phyloP scores from a whole-genome alignment of 306 rosid genomes.

The Calophaca sinica region DNA sequence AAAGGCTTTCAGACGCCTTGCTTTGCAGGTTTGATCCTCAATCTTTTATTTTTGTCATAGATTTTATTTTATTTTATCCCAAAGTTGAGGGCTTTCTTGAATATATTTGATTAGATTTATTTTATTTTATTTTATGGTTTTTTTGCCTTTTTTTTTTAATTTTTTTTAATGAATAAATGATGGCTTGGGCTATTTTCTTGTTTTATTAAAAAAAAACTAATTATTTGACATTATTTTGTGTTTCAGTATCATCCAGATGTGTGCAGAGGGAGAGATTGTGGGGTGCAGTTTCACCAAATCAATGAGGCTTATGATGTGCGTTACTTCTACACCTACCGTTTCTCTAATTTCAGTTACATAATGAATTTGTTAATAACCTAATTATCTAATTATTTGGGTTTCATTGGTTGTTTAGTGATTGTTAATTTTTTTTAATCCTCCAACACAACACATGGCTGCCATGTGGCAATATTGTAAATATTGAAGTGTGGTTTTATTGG shows the following conservation, averaged over 20 bases:
- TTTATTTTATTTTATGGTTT: not conserved
- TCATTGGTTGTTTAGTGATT: not conserved
- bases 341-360: not conserved
- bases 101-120: not conserved
- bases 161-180: not conserved
- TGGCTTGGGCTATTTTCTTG: not conserved
- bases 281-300: constrained; percentile 82
- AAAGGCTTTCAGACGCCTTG: constrained; percentile 88
- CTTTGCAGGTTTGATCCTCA: constrained; percentile 73
- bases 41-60: not conserved
- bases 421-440: not conserved
- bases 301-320: constrained; percentile 92
- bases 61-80: too few relatives aligned
- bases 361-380: not conserved
- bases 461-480: not conserved
- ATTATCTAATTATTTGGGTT: too few relatives aligned
- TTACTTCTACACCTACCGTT: not conserved
- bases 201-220: not conserved
- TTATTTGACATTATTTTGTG: not conserved
- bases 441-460: not conserved
- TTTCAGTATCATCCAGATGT: constrained; percentile 96
- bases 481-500: too few relatives aligned
- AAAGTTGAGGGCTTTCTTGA: not conserved
- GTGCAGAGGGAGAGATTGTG: constrained; percentile 78
- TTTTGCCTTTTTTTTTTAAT: not conserved